These are phyloP conservation scores for Cladosporium sp. DNA, from an alignment of 2,329 filamentous ascomycete species.

Conservation along the genomic window DNA sequence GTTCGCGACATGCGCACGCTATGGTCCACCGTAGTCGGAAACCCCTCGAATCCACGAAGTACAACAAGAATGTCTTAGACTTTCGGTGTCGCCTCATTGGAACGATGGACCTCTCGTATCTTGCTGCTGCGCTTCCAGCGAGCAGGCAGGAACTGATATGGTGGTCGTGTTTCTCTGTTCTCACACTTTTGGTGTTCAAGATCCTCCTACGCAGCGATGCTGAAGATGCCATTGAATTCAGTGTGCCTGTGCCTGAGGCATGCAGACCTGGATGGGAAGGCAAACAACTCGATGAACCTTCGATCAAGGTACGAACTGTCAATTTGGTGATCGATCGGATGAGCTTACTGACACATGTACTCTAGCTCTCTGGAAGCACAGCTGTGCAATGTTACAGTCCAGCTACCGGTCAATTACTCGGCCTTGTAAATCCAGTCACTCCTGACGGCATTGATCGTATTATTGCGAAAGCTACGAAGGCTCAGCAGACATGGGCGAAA, in stretches of 20 bases:
- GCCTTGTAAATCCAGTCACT: conserved; percentile 74
- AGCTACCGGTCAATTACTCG: conserved; percentile 82
- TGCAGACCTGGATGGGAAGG: conserved; percentile 56
- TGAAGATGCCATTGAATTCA: conserved; percentile 30
- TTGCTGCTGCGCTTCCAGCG: conserved; percentile 8
- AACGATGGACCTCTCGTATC: conserved; percentile 13
- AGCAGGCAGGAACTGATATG: conserved; percentile 15
- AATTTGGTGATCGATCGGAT: background rate
- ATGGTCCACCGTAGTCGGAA: conserved; percentile 2
- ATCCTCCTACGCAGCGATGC: conserved; percentile 8
- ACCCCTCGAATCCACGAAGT: conserved; percentile 7
- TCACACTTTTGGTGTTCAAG: conserved; percentile 7
- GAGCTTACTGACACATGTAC: background rate
- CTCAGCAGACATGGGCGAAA: conserved; percentile 73
- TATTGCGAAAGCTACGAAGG: conserved; percentile 69
- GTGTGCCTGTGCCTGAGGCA: conserved; percentile 58
- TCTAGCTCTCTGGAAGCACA: conserved; percentile 56
- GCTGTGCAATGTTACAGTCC: conserved; percentile 84
- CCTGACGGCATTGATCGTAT: conserved; percentile 75
- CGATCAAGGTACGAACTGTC: conserved; percentile 53
- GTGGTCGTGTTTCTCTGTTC: conserved; percentile 13
- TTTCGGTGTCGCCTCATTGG: background rate
- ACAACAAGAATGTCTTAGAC: background rate
- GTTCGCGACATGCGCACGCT: background rate
- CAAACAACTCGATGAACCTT: conserved; percentile 59